Base-by-base conservation (phyloP, 164 flowering plant genomes). In the Annona squamosa region DNA sequence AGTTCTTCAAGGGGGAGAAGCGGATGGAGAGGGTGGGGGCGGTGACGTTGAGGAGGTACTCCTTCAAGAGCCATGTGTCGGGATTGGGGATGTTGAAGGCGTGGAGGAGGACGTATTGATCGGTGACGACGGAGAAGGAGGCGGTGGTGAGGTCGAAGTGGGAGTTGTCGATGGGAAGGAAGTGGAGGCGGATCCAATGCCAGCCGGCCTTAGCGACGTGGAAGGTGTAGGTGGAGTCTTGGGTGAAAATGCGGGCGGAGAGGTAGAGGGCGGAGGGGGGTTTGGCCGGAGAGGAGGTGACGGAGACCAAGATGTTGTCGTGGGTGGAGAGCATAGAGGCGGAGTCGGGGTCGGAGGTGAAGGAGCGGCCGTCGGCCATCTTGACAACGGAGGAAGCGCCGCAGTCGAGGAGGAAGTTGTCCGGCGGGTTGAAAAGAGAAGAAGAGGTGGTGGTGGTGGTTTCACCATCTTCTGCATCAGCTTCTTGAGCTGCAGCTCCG, bases 171-270 rank as follows among this genome's bases (percentile, higher is more conserved):
- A 90, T 0, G 3, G 95, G 88, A 37, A 77, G 82, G 77, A 92
- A 88, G 72, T 92, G 86, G 59, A 92, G 90, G 17, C 97, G 86
- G 12, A 90, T 80, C 90, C 90, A 92, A 73, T 90, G 94, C 87
- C 86, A 92, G 0, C 97, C 97, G 0, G 89, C 78, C 1, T 78
- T 71, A 4, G 82, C 19, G 66, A 89, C 64, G 6, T 57, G 77
- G 63, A 91, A 91, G 4, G 86, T 73, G 77, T 87, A 92, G 4
- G 83, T 85, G 4, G 96, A 82, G 0, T 83, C 85, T 18, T 79
- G 65, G 2, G 67, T 47, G 75, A 92, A 92, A 45, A 88, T 72
- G 47, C 86, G 74, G 0, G 91, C 89, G 3, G 84, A 71, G n/a
- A 66, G 26, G 46, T 68, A 76, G 48, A 82, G 44, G 10, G 81